Conservation (phyloP, 371 early-diverging fungal species). For the Blakeslea trispora region DNA sequence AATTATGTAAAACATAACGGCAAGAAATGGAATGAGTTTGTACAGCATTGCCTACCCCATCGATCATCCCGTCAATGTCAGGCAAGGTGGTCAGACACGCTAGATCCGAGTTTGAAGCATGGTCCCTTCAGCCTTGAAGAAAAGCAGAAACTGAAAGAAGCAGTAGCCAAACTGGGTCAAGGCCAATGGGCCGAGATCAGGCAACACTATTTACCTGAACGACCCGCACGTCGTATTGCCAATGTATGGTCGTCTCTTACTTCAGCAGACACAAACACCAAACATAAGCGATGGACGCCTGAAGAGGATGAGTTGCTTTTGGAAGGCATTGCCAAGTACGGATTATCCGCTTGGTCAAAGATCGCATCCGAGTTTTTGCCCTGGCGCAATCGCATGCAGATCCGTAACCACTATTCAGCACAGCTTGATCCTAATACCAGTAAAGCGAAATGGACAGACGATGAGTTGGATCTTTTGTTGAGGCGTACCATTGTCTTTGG, state of each 20-base stretch:
- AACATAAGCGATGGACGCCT: slow-evolving; percentile 25
- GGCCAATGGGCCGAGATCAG: slow-evolving; percentile 32
- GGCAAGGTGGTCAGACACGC: slow-evolving; percentile 27
- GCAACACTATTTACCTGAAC: slow-evolving; percentile 29
- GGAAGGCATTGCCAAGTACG: slow-evolving; percentile 26
- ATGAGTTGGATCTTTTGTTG: slow-evolving; percentile 38
- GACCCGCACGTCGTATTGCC: slow-evolving; percentile 27
- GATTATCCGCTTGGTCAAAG: slow-evolving; percentile 25
- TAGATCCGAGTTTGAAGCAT: slow-evolving; percentile 22
- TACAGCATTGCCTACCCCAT: slow-evolving; percentile 41
- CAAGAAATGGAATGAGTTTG: slow-evolving; percentile 27
- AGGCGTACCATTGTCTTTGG: slow-evolving; percentile 42
- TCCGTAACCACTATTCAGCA: slow-evolving; percentile 24
- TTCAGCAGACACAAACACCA: not conserved
- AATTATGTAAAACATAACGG: slow-evolving; percentile 41
- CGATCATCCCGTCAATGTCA: slow-evolving; percentile 25
- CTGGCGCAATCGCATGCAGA: slow-evolving; percentile 13
- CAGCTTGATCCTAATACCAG: slow-evolving; percentile 14
- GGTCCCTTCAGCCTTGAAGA: slow-evolving; percentile 38
- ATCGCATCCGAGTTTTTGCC: slow-evolving; percentile 29
- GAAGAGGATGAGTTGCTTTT: slow-evolving; percentile 36
- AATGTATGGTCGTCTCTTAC: slow-evolving; percentile 21
- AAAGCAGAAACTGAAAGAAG: slow-evolving; percentile 17
- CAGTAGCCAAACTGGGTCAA: slow-evolving; percentile 19
- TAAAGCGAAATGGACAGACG: slow-evolving; percentile 27